Conservation (phyloP, 2,329 filamentous ascomycete genomes). For the Fusarium sp. region DNA sequence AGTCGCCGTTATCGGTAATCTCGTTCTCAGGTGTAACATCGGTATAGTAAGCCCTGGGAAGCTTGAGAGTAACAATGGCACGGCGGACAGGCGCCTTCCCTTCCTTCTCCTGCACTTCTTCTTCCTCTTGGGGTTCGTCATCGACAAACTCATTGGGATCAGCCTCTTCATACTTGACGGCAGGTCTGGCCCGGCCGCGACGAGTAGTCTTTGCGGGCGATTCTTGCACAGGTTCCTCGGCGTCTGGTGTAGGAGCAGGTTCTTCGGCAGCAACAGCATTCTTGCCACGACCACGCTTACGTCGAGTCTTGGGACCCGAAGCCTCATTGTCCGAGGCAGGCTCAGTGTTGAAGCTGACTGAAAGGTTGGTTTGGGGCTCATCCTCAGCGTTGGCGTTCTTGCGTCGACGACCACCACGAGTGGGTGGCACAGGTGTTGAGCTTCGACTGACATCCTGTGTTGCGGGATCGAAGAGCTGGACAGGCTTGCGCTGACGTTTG, state of each 20-base stretch:
- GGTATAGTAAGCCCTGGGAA: constrained; percentile 53
- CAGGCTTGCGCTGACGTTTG: constrained; percentile 64
- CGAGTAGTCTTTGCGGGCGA: constrained; percentile 38
- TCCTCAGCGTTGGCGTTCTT: constrained; percentile 45
- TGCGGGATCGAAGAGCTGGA: constrained; percentile 60
- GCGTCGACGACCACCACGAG: constrained; percentile 45
- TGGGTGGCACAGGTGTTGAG: constrained; percentile 56
- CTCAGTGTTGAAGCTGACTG: constrained; percentile 49
- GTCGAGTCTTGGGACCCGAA: constrained; percentile 42
- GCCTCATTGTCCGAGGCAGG: constrained; percentile 46
- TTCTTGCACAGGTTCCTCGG: constrained; percentile 31
- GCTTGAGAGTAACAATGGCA: constrained; percentile 51
- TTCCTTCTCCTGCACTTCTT: constrained; percentile 26
- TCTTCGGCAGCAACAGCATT: constrained; percentile 40
- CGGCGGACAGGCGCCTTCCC: constrained; percentile 45
- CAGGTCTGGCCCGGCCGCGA: constrained; percentile 40
- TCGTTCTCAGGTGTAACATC: constrained; percentile 50
- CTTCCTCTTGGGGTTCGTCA: constrained; percentile 37
- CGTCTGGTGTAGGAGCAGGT: constrained; percentile 27
- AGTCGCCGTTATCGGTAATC: constrained; percentile 55
- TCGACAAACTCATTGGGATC: constrained; percentile 44
- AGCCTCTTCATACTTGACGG: constrained; percentile 43
- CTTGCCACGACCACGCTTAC: constrained; percentile 46
- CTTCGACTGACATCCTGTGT: constrained; percentile 61
- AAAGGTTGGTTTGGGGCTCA: constrained; percentile 40